These are phyloP conservation scores for Ophiocordyceps camponoti-floridani DNA, from an alignment of 2,329 filamentous ascomycete genomes.

Conservation along the genomic window DNA sequence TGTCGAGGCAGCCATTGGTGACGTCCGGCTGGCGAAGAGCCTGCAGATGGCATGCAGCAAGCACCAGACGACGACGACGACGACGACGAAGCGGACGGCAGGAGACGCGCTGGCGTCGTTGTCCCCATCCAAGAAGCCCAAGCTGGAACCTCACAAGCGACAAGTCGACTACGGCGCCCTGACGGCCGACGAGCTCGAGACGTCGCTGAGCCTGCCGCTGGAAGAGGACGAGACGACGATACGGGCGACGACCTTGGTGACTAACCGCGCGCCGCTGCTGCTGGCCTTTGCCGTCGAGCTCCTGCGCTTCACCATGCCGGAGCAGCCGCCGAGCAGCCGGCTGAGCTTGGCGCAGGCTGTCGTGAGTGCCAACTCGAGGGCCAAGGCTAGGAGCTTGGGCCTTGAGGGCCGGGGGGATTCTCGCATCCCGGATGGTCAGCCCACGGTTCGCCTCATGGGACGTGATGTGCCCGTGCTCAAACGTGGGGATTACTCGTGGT, in stretches of 20 bases:
- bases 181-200: conserved; percentile 41
- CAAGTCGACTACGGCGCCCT: conserved; percentile 21
- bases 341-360: conserved; percentile 71
- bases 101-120: not conserved
- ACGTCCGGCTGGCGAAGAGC: conserved; percentile 29
- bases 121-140: conserved; percentile 11
- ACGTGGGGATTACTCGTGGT: conserved; percentile 49
- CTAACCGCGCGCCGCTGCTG: conserved; percentile 68
- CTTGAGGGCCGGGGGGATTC: conserved; percentile 53
- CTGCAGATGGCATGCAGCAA: conserved; percentile 36
- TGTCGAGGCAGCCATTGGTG: conserved; percentile 27
- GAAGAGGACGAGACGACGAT: conserved; percentile 41
- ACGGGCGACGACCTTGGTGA: conserved; percentile 38
- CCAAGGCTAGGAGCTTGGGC: conserved; percentile 59
- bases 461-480: conserved; percentile 60
- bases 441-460: conserved; percentile 52
- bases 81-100: not conserved
- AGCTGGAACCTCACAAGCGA: conserved; percentile 14
- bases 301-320: conserved; percentile 65
- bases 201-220: conserved; percentile 40
- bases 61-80: conserved; percentile 16
- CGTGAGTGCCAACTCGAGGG: conserved; percentile 63
- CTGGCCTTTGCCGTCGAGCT: conserved; percentile 62
- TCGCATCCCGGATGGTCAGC: conserved; percentile 60
- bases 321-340: conserved; percentile 69